Evolutionary conservation across 139 green algal genomes (phyloP).

Genomic region (Trebouxia sp.): DNA sequence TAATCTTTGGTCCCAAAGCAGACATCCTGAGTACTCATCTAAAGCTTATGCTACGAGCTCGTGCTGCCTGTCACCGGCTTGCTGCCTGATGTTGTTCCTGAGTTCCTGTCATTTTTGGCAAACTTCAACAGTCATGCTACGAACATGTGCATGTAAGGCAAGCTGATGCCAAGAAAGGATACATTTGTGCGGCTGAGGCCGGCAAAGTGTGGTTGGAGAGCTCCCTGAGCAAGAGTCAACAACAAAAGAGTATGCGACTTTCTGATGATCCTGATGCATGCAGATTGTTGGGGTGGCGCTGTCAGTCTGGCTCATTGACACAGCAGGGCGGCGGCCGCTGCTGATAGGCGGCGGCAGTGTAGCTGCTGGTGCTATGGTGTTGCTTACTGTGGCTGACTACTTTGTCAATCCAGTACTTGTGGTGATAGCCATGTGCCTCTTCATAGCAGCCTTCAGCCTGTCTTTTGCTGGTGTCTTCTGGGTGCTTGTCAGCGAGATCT

Average conservation of each 20-base stretch:
- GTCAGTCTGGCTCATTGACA: constrained; percentile 66
- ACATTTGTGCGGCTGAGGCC: too few relatives aligned
- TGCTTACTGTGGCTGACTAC: constrained; percentile 43
- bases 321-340: constrained; percentile 69
- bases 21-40: too few relatives aligned
- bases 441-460: constrained; percentile 75
- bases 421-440: constrained; percentile 68
- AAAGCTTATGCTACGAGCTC: too few relatives aligned
- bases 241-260: too few relatives aligned
- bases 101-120: too few relatives aligned
- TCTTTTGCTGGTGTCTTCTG: constrained; percentile 76
- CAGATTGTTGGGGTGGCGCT: constrained; percentile 59
- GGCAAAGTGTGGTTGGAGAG: too few relatives aligned
- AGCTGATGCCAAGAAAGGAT: too few relatives aligned
- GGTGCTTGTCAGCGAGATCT: constrained; percentile 80
- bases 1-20: background rate
- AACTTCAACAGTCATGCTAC: too few relatives aligned
- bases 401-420: constrained; percentile 37
- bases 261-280: background rate
- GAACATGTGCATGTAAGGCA: too few relatives aligned
- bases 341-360: constrained; percentile 67
- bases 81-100: too few relatives aligned
- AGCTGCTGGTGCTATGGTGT: constrained; percentile 38
- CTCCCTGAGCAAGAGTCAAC: too few relatives aligned
- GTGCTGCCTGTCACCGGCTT: too few relatives aligned